Evolutionary conservation across 1,139 yeast genomes (phyloP).

Genomic region (Barnettozyma hawaiiensis): DNA sequence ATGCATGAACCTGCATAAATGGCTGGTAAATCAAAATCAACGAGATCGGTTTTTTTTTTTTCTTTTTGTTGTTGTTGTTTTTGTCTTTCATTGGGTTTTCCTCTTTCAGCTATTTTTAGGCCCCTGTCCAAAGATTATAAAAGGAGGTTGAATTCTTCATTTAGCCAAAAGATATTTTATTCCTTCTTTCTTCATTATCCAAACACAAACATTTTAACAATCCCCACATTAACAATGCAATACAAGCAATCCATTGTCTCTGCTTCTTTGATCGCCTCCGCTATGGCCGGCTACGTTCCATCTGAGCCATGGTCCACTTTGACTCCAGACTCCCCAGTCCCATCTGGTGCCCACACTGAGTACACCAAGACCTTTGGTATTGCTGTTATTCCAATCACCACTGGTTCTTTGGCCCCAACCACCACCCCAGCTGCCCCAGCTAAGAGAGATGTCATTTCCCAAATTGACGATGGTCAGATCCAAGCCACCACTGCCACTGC

Average conservation of each 20-base stretch:
- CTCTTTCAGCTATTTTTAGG: conserved; percentile 1
- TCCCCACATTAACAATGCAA: conserved; percentile 31
- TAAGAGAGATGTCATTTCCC: conserved; percentile 40
- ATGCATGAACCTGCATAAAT: conserved; percentile 1
- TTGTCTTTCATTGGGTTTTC: too few relatives aligned
- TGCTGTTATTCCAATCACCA: conserved; percentile 51
- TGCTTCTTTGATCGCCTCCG: conserved; percentile 40
- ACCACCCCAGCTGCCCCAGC: conserved; percentile 33
- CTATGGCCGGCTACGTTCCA: conserved; percentile 62
- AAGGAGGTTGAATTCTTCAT: neutral
- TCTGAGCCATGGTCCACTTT: conserved; percentile 69
- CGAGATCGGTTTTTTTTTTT: too few relatives aligned
- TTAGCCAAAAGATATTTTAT: too few relatives aligned
- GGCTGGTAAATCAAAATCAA: conserved; percentile 1
- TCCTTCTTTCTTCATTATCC: neutral
- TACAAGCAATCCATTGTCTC: conserved; percentile 34
- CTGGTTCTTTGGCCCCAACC: conserved; percentile 32
- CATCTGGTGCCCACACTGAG: conserved; percentile 55
- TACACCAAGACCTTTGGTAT: conserved; percentile 63
- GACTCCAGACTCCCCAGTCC: conserved; percentile 53
- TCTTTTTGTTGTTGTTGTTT: too few relatives aligned
- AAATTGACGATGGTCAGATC: conserved; percentile 57
- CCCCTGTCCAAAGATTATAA: neutral
- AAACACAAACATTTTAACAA: neutral
- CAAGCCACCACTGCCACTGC: conserved; percentile 35